phyloP scores from a whole-genome alignment of 176 grass and related monocot species.

The Guadua angustifolia region DNA sequence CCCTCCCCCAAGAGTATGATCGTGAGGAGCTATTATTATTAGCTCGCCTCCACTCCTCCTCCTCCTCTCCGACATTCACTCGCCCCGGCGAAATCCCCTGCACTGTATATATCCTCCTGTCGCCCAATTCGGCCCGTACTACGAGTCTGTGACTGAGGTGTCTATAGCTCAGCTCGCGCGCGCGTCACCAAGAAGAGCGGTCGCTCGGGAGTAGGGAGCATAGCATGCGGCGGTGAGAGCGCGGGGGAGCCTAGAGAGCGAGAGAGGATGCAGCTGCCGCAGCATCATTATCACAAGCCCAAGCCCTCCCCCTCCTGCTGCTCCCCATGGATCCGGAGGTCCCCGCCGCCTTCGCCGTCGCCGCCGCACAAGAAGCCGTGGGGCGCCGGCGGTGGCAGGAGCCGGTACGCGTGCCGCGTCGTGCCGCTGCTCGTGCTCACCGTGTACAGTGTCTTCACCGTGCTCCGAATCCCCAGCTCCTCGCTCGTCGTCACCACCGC shows the following conservation, averaged over 20 bases:
- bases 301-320: slow-evolving; percentile 33
- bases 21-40: slow-evolving; percentile 40
- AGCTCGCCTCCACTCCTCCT: not conserved
- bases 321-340: slow-evolving; percentile 62
- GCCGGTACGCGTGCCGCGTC: slow-evolving; percentile 53
- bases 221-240: slow-evolving; percentile 44
- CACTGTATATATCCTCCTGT: slow-evolving; percentile 15
- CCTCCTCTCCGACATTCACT: slow-evolving; percentile 8
- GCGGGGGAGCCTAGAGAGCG: not conserved
- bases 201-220: slow-evolving; percentile 28
- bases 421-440: slow-evolving; percentile 71
- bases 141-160: slow-evolving; percentile 13
- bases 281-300: slow-evolving; percentile 52
- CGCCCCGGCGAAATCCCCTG: not conserved
- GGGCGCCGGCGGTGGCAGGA: slow-evolving; percentile 31
- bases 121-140: not conserved
- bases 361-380: slow-evolving; percentile 59
- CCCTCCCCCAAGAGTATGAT: slow-evolving; percentile 32
- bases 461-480: slow-evolving; percentile 68
- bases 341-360: slow-evolving; percentile 52
- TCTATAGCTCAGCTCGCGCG: not conserved
- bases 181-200: not conserved
- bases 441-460: slow-evolving; percentile 61
- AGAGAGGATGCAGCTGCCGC: slow-evolving; percentile 52
- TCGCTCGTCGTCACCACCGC: slow-evolving; percentile 56